Evolutionary conservation across 202 grass and related monocot genomes (phyloP).

Genomic region (Zizania palustris): DNA sequence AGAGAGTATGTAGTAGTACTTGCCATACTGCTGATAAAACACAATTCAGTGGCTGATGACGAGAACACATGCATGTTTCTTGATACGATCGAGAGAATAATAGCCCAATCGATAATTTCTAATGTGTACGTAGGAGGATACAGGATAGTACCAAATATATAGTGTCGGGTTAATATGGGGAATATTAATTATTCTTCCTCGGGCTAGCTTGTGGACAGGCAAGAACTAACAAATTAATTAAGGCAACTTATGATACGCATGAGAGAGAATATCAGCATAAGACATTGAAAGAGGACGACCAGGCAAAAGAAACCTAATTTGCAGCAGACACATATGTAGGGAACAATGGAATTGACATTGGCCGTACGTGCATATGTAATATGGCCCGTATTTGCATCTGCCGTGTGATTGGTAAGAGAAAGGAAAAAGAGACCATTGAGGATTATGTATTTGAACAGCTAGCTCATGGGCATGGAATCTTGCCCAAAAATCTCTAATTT

Average conservation of each 20-base stretch:
- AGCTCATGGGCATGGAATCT: constrained; percentile 56
- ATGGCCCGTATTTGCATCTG: constrained; percentile 35
- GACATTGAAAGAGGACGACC: constrained; percentile 31
- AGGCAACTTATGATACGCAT: constrained; percentile 33
- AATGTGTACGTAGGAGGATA: not conserved
- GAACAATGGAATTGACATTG: constrained; percentile 42
- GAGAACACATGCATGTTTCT: not conserved
- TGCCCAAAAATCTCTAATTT: not conserved
- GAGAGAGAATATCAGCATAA: constrained; percentile 48
- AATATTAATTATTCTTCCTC: constrained; percentile 24
- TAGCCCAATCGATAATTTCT: not conserved
- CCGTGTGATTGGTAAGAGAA: constrained; percentile 42
- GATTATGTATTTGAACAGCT: constrained; percentile 29
- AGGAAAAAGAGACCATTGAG: not conserved
- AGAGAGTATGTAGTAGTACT: not conserved
- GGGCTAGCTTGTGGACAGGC: constrained; percentile 41
- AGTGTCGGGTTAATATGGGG: constrained; percentile 25
- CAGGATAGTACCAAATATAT: not conserved
- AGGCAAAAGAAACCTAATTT: constrained; percentile 29
- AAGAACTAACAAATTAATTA: constrained; percentile 41
- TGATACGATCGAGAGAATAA: not conserved
- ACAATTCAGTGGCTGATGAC: not conserved
- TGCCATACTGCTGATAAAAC: not conserved
- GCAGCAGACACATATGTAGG: constrained; percentile 36
- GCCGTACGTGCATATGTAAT: constrained; percentile 39